phyloP scores from a whole-genome alignment of 2,329 filamentous ascomycete genomes.

The Cladosporium colombiae region DNA sequence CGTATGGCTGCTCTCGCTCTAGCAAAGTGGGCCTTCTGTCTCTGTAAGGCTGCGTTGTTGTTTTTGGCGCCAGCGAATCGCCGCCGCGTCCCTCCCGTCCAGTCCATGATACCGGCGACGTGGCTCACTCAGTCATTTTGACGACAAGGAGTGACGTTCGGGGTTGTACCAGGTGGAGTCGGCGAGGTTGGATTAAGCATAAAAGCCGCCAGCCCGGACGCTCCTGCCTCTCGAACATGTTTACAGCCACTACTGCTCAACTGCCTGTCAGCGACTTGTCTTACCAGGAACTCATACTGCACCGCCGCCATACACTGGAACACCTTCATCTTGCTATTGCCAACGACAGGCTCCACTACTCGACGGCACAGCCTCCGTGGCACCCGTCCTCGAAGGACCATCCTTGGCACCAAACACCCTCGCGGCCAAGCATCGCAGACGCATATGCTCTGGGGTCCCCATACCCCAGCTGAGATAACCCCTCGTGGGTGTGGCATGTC shows the following conservation, averaged over 20 bases:
- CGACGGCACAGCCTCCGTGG: not conserved
- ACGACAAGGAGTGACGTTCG: not conserved
- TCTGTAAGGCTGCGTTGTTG: conserved; percentile 40
- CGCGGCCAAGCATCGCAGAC: not conserved
- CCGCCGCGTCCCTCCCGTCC: conserved; percentile 48
- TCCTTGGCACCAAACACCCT: not conserved
- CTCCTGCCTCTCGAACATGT: not conserved
- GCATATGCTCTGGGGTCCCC: not conserved
- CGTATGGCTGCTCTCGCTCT: conserved; percentile 35
- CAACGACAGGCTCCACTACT: not conserved
- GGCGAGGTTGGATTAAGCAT: conserved; percentile 16
- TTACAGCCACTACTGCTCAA: not conserved
- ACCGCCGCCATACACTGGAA: not conserved
- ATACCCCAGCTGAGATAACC: not conserved
- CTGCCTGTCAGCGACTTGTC: not conserved
- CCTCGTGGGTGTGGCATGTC: not conserved
- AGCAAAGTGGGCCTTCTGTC: conserved; percentile 51
- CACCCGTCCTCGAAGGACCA: not conserved
- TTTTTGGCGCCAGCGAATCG: conserved; percentile 33
- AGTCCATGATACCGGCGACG: conserved; percentile 44
- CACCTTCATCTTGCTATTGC: not conserved
- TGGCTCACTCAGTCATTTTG: not conserved
- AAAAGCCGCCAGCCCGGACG: conserved; percentile 12
- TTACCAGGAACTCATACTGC: not conserved
- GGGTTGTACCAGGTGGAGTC: conserved; percentile 10